Percentiles rank a stretch among this genome's conserved stretches.
phyloP scores from a whole-genome alignment of 2,329 filamentous ascomycete species.

The Cladosporium sp. region DNA sequence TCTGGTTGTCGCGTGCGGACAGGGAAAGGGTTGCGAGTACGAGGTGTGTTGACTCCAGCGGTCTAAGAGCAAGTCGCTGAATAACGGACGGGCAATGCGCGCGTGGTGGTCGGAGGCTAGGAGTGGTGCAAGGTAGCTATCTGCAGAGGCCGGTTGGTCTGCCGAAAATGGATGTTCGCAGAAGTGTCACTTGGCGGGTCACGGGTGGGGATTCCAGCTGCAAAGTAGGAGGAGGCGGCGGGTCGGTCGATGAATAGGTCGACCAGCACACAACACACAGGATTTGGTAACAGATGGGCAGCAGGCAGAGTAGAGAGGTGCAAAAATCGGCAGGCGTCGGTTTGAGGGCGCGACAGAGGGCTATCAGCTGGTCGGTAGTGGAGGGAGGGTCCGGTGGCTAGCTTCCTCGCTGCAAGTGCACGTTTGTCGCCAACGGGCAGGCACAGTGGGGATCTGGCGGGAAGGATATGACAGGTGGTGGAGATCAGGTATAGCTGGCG shows the following conservation, averaged over 20 bases:
- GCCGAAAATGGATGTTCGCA: not conserved
- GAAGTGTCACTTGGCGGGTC: constrained; percentile 6
- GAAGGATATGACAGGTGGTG: not conserved
- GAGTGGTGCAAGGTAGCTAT: not conserved
- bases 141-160: not conserved
- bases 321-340: not conserved
- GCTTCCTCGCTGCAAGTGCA: not conserved
- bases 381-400: constrained; percentile 1
- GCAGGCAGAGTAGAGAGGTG: not conserved
- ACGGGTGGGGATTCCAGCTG: constrained; percentile 5
- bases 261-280: not conserved
- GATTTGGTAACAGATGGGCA: not conserved
- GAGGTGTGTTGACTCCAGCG: not conserved
- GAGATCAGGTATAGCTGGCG: not conserved
- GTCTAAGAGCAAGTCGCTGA: not conserved
- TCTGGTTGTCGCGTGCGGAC: constrained; percentile 6
- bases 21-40: not conserved
- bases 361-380: not conserved
- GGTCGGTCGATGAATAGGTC: not conserved
- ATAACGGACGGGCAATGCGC: not conserved
- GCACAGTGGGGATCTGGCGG: constrained; percentile 1
- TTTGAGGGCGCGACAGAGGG: not conserved
- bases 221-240: not conserved
- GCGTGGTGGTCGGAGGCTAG: not conserved
- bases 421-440: constrained; percentile 1